A percentile compares a stretch with the other conserved stretches of the same genome.
These are phyloP conservation scores for Zymoseptoria crescenta DNA, from an alignment of 2,329 filamentous ascomycete species.

Conservation along the genomic window DNA sequence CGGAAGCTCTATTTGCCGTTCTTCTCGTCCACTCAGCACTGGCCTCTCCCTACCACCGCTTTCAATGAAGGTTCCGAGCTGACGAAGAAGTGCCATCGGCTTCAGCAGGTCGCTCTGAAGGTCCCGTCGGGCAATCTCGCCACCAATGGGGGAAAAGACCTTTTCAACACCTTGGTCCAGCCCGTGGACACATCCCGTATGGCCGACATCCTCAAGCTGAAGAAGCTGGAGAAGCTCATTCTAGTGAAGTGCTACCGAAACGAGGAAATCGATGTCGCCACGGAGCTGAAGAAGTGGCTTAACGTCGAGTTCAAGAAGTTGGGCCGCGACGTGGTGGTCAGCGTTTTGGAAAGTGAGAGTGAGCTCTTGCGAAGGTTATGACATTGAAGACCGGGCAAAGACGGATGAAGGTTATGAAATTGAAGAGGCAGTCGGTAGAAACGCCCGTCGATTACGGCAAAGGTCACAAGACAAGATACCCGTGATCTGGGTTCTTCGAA, in stretches of 20 bases:
- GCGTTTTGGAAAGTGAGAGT: no score
- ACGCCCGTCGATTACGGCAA: no score
- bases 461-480: no score
- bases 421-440: no score
- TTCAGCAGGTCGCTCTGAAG: slow-evolving; percentile 3
- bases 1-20: slow-evolving; percentile 9
- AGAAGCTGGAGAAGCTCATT: not conserved
- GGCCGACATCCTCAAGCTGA: not conserved
- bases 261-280: not conserved
- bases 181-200: not conserved
- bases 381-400: no score
- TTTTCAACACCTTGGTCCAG: not conserved
- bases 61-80: slow-evolving; percentile 12
- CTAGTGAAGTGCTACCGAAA: not conserved
- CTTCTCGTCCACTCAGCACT: slow-evolving; percentile 11
- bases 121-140: slow-evolving; percentile 1
- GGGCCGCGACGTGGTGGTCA: no score
- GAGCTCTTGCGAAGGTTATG: no score
- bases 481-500: no score
- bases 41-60: not conserved
- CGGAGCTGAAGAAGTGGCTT: slow-evolving; percentile 1
- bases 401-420: no score
- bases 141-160: not conserved
- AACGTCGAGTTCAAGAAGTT: not conserved
- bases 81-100: slow-evolving; percentile 8